These are phyloP conservation scores for Puccinia polysora DNA, from an alignment of 1,284 basidiomycete species.

Conservation along the genomic window DNA sequence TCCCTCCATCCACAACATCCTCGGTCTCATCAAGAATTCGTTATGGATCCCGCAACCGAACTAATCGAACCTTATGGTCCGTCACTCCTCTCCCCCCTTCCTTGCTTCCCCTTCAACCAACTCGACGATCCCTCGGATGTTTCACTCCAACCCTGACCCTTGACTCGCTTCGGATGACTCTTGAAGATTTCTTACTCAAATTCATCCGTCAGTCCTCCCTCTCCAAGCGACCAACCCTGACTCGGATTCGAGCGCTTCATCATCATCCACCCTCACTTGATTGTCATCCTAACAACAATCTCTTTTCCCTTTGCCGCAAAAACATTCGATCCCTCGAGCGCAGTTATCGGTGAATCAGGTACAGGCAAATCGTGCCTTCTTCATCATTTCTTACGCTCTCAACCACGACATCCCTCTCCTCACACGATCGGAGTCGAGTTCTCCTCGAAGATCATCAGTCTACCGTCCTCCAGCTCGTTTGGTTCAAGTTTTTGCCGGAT, in stretches of 20 bases:
- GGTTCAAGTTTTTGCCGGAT: constrained; percentile 44
- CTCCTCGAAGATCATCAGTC: constrained; percentile 49
- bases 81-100: no score
- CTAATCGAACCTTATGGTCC: no score
- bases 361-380: constrained; percentile 93
- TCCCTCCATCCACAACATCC: no score
- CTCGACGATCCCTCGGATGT: no score
- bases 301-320: not conserved
- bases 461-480: constrained; percentile 39
- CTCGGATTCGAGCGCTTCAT: not conserved
- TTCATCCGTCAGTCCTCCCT: constrained; percentile 28
- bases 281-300: not conserved
- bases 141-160: no score
- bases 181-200: constrained; percentile 42
- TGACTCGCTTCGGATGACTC: no score
- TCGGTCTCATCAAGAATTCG: no score
- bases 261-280: not conserved
- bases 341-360: constrained; percentile 65
- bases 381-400: constrained; percentile 66
- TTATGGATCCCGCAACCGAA: no score
- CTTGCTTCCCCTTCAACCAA: no score
- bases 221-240: not conserved
- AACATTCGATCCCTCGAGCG: not conserved
- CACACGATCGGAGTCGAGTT: constrained; percentile 73
- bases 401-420: constrained; percentile 62